Evolutionary conservation across 306 rosid species (phyloP), one percentile per base, ranked within the genome.

Genomic region (Dryas octopetala): DNA sequence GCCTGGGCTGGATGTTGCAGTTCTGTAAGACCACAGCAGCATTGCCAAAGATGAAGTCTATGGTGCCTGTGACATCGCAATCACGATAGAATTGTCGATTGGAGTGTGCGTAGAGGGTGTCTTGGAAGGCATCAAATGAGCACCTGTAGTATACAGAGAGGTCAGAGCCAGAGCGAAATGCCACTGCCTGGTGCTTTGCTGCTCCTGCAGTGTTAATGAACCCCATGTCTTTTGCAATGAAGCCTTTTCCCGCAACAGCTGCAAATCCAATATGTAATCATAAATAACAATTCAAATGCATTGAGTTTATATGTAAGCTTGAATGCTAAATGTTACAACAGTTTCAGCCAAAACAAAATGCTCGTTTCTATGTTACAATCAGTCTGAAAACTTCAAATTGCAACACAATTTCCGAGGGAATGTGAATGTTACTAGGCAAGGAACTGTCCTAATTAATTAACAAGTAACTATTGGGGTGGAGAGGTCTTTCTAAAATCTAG

Each of bases 41-140:
- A 5, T 91, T 91, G 73, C 97, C 98, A 9, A 93, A 93, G n/a
- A 95, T 95, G 95, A 91, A 95, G 76, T 95, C 98, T 23, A 91
- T 63, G 78, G 97, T 90, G 47, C 98, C 98, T 0, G 89, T 81
- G 43, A 95, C 85, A 71, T 90, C 96, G 48, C 98, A 95, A 0
- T 91, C 91, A 0, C 93, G 88, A 80, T 95, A 95, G 89, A 95
- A 91, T 23, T 95, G 97, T 9, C 98, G 96, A 71, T 91, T 95
- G 54, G 98, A 91, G 68, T 95, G 96, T 0, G 96, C 89, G 10
- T 95, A 95, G 68, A 95, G 95, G 1, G 98, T 95, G 79, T 95
- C 96, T 52, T 90, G 98, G 80, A 51, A 95, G 48, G 80, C 98
- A 4, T 82, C 85, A 51, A 95, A 91, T 4, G 91, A 88, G 83